Evolutionary conservation across 768 basidiomycete genomes (phyloP), one percentile per base, ranked within the genome.

Genomic region (Mycena crocata): DNA sequence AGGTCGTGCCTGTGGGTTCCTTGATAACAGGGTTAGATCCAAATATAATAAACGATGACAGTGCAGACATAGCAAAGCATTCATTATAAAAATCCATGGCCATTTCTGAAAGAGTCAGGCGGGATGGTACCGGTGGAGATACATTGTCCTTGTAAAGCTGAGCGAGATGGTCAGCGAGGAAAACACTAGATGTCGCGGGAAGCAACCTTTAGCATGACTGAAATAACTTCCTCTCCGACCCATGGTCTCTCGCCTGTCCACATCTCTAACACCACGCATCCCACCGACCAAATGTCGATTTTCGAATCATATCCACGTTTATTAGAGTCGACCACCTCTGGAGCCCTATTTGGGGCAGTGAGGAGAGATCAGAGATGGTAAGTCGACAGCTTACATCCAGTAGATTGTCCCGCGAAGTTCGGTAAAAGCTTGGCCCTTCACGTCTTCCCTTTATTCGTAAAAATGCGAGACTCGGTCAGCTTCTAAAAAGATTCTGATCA

Each of bases 241-340:
- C 64, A 98, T 8, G 96, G 96, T 49, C 94, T 82, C 68, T 88
- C 82, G n/a, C 94, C 96, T 6, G 92, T 91, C 90, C 94, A 96
- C 96, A 99, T 99, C 77, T 99, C 96, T 54, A 96, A 83, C 17
- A 94, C 89, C 37, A 98, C 89, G 76, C 96, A 99, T 2, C 96
- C 96, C 24, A 96, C 39, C 5, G 65, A 67, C 96, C 96, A 99
- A 64, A 99, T 95, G 74, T 99, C 96, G 49, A 97, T 90, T 76
- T 98, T 98, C n/a, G 88, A 89, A 71, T 92, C 92, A 77, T 99
- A 98, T 0, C 94, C 94, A 57, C 87, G 86, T 67, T 86, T 84
- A 66, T 88, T 86, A 55, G 88, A 84, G 67, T 90, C 85, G 19
- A 94, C 78, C 34, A 94, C 89, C 79, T 94, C 96, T 0, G 95